Conservation (phyloP, 2,329 filamentous ascomycete genomes). For the Fusarium nematophilum region DNA sequence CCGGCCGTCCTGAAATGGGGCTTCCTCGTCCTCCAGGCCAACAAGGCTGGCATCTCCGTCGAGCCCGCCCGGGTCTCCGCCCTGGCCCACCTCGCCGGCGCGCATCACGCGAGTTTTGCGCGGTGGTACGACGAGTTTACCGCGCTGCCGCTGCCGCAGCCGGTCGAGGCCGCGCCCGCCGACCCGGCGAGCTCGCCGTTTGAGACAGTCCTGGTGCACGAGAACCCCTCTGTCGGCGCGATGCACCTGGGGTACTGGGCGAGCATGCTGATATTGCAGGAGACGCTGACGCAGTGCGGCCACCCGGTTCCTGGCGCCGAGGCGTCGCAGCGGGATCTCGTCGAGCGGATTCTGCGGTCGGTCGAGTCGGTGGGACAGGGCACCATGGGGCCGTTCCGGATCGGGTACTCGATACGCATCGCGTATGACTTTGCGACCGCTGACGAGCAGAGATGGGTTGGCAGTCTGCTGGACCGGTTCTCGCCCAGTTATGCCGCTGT, state of each 20-base stretch:
- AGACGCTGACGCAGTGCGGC: conserved; percentile 49
- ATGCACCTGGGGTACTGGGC: conserved; percentile 53
- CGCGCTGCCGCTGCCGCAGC: conserved; percentile 35
- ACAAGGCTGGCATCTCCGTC: conserved; percentile 43
- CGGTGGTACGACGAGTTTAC: conserved; percentile 49
- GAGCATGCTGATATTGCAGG: conserved; percentile 54
- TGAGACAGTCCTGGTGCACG: conserved; percentile 47
- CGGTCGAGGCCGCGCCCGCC: conserved; percentile 43
- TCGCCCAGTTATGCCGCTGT: conserved; percentile 50
- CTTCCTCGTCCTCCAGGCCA: conserved; percentile 48
- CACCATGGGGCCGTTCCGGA: conserved; percentile 52
- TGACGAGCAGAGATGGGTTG: conserved; percentile 50
- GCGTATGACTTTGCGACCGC: conserved; percentile 53
- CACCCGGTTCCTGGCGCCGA: conserved; percentile 40
- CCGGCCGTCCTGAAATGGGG: conserved; percentile 48
- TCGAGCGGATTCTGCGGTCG: conserved; percentile 50
- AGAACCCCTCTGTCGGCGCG: conserved; percentile 49
- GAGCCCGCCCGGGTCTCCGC: conserved; percentile 45
- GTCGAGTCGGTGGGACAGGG: conserved; percentile 52
- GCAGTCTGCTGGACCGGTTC: conserved; percentile 45
- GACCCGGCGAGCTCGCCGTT: conserved; percentile 49
- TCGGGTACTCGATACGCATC: conserved; percentile 52
- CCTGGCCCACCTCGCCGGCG: conserved; percentile 43
- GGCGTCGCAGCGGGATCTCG: conserved; percentile 42
- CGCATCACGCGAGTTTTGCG: conserved; percentile 45